Evolutionary conservation across 2,329 filamentous ascomycete genomes (phyloP), one percentile per base, ranked within the genome.

Genomic region (Diaporthe sp.): DNA sequence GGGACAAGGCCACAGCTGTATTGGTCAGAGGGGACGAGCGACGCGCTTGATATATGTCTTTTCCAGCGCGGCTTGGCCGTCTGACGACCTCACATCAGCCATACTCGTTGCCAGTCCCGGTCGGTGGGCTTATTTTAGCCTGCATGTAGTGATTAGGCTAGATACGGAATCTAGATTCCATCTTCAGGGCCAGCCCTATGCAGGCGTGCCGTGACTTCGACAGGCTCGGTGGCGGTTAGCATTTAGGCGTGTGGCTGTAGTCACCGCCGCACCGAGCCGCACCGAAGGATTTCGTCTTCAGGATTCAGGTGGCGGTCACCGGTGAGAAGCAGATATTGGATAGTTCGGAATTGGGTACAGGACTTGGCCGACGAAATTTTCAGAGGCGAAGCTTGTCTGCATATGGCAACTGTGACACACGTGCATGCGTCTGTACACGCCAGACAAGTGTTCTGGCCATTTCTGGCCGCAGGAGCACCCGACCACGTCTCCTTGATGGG

Each of bases 121-220:
- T 22, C 59, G 8, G 25, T 34, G 25, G 28, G 13, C 44, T 67
- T 67, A 3, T n/a, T 51, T 67, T 37, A 67, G 61, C 44, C 61
- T 67, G 28, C 42, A 67, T 49, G 25, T 34, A 51, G 3, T 49
- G 19, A 51, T 51, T 34, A 67, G 61, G 61, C 68, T 58, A 49
- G 51, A 31, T 15, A 71, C 22, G 53, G 37, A 44, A 34, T 58
- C 42, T 17, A 49, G 31, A 57, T 57, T n/a, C 31, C 12, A 44
- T 57, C 37, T 37, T 31, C n/a, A 37, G 17, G 12, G 5, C n/a
- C 37, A 34, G 19, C 22, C 39, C 31, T 59, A 72, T 59, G 69
- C 69, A 31, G 19, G 39, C 49, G 69, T 37, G 3, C 31, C 39
- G 28, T 59, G 53, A 59, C 17, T 49, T 39, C 15, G 6, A 25